A percentile compares a stretch with the other conserved stretches of the same genome.
Conservation (phyloP, 495 filamentous ascomycete genomes). For the Viridothelium virens region DNA sequence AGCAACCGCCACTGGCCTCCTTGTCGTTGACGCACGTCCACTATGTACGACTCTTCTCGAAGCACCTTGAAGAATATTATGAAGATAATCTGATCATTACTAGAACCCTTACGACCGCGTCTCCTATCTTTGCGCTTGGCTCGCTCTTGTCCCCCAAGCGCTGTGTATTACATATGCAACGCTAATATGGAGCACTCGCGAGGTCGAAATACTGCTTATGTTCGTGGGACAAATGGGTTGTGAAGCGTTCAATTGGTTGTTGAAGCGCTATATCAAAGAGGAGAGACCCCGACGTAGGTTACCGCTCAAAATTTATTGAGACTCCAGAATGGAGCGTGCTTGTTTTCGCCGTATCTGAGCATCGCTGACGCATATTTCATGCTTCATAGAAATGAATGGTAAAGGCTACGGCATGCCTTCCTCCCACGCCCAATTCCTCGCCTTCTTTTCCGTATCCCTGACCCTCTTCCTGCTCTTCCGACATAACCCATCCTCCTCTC, state of each 20-base stretch:
- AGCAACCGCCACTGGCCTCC: slow-evolving; percentile 68
- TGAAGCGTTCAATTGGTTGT: slow-evolving; percentile 82
- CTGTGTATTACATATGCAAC: slow-evolving; percentile 85
- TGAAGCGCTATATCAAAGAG: slow-evolving; percentile 88
- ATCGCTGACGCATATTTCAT: slow-evolving; percentile 5
- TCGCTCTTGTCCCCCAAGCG: slow-evolving; percentile 85
- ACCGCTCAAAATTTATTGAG: neutral
- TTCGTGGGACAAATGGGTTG: slow-evolving; percentile 87
- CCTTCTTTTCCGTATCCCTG: slow-evolving; percentile 79
- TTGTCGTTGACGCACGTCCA: slow-evolving; percentile 91
- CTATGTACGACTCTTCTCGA: slow-evolving; percentile 55
- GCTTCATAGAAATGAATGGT: slow-evolving; percentile 61
- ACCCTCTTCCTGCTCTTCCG: slow-evolving; percentile 73
- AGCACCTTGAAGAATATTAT: neutral
- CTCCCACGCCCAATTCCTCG: slow-evolving; percentile 89
- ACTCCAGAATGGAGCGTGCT: neutral
- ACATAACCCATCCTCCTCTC: slow-evolving; percentile 50
- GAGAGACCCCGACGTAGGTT: slow-evolving; percentile 68
- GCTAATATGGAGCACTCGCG: slow-evolving; percentile 79
- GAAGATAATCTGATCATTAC: neutral
- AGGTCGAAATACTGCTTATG: slow-evolving; percentile 83
- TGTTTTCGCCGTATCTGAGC: neutral
- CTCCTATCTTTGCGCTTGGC: slow-evolving; percentile 83
- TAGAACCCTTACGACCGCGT: slow-evolving; percentile 81
- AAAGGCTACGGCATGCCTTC: slow-evolving; percentile 99